Evolutionary conservation across 106 monocot genomes (phyloP).

Genomic region (Gastrodia elata): DNA sequence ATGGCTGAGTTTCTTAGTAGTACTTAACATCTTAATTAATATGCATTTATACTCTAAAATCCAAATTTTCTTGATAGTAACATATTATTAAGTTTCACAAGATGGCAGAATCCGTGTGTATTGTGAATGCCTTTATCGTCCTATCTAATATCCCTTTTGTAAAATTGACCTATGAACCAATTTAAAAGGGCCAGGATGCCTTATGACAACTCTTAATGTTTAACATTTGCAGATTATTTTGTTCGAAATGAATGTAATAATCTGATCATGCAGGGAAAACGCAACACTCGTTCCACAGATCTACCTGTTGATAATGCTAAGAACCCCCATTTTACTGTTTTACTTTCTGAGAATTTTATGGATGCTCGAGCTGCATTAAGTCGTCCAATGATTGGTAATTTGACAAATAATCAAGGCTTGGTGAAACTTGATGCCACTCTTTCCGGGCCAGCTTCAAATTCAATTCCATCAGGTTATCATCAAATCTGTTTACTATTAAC

Average conservation of each 20-base stretch:
- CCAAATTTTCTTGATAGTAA: too few species aligned
- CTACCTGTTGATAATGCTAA: slow-evolving; percentile 54
- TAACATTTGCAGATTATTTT: too few species aligned
- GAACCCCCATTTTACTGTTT: slow-evolving; percentile 66
- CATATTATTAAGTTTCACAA: too few species aligned
- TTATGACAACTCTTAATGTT: too few species aligned
- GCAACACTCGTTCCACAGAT: slow-evolving; percentile 57
- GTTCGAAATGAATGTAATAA: neutral
- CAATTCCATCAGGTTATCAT: slow-evolving; percentile 47
- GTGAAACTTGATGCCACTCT: slow-evolving; percentile 49
- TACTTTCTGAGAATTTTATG: slow-evolving; percentile 81
- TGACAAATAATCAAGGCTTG: slow-evolving; percentile 35
- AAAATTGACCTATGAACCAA: too few species aligned
- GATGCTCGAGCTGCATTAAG: slow-evolving; percentile 73
- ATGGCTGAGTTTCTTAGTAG: too few species aligned
- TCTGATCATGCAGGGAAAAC: slow-evolving; percentile 51
- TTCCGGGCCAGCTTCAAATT: slow-evolving; percentile 27
- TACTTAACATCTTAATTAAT: too few species aligned
- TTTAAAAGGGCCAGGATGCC: too few species aligned
- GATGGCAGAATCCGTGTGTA: too few species aligned
- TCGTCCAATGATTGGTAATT: slow-evolving; percentile 33
- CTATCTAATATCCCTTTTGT: too few species aligned
- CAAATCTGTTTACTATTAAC: neutral
- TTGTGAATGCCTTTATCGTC: too few species aligned
- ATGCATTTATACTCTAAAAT: too few species aligned